Base-by-base conservation (phyloP, 2,329 filamentous ascomycete species). In the Penicillium sp. region DNA sequence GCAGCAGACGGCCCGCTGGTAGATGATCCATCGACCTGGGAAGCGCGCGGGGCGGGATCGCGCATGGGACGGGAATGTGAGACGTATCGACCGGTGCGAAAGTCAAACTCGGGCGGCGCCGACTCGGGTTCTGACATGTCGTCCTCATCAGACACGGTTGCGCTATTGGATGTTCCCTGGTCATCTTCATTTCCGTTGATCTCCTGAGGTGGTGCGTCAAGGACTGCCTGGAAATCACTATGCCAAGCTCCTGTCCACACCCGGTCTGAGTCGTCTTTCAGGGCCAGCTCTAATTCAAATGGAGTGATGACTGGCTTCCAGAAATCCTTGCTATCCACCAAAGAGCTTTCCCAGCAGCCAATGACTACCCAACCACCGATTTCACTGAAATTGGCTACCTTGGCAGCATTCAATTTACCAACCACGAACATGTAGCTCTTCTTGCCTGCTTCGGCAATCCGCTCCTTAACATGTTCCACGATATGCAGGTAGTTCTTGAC, bases 401-500 rank as follows among this genome's bases (percentile, higher is more conserved):
- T 99, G 38, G 92, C 93, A 0, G 92, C 88, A 70, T 97, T 99
- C 27, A 99, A 81, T 73, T 97, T 97, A 58, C 94, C 94, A 0
- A 99, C 94, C 2, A 99, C 94, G 47, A 99, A 91, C 2, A 93
- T 91, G 73, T 99, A 99, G 72, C 86, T 89, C 78, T 97, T 99
- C 79, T 97, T 97, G 11, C 92, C 92, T 0, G 91, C 90, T 0
- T 81, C 82, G 0, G 85, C 82, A 64, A 99, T 96, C 60, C 87
- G 84, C 8, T 79, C 74, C 58, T 89, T 87, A 33, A 97, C 82
- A 53, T 88, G 82, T 15, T 88, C 82, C 40, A 97, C 86, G 0
- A 92, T 92, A 15, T 85, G 79, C 61, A 97, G 82, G 77, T 97
- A 97, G 72, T 97, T 95, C 58, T 88, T 87, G 6, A 97, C 91